phyloP scores from a whole-genome alignment of 768 basidiomycete genomes.

The Suillus paluster region DNA sequence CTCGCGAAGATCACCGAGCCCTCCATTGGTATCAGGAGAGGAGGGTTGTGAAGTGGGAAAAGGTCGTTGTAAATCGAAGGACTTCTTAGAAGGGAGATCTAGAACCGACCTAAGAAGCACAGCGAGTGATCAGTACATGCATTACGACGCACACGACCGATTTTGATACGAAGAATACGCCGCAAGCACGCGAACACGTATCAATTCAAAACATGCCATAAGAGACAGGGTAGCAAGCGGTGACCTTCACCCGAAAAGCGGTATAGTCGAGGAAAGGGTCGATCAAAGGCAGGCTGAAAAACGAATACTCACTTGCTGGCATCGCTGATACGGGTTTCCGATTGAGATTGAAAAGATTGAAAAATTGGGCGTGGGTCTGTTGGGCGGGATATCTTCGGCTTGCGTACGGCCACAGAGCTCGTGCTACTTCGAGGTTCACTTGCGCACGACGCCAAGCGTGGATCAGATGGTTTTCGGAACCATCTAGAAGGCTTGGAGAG shows the following conservation, averaged over 20 bases:
- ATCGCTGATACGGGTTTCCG: constrained; percentile 52
- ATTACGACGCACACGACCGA: neutral
- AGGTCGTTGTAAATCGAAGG: constrained; percentile 45
- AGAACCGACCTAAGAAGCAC: constrained; percentile 58
- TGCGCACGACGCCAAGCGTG: constrained; percentile 45
- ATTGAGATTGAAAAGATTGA: constrained; percentile 39
- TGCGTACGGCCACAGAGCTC: constrained; percentile 48
- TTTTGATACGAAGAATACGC: constrained; percentile 1
- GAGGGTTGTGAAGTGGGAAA: constrained; percentile 35
- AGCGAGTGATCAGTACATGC: constrained; percentile 26
- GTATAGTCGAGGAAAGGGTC: neutral
- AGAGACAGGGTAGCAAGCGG: constrained; percentile 7
- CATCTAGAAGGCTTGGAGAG: constrained; percentile 72
- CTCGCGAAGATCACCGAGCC: constrained; percentile 67
- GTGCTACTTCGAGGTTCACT: constrained; percentile 55
- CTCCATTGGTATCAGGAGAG: constrained; percentile 35
- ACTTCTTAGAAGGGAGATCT: constrained; percentile 58
- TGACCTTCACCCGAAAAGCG: neutral
- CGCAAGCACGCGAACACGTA: constrained; percentile 11
- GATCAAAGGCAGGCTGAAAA: neutral
- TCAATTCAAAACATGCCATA: neutral
- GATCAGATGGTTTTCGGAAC: constrained; percentile 67
- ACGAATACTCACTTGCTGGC: constrained; percentile 54
- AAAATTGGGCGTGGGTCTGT: constrained; percentile 82
- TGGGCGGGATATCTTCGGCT: constrained; percentile 83